A percentile compares a stretch with the other conserved stretches of the same genome.
Conservation (phyloP, 148 eudicot species). For the Amaranthus hypochondriacus region DNA sequence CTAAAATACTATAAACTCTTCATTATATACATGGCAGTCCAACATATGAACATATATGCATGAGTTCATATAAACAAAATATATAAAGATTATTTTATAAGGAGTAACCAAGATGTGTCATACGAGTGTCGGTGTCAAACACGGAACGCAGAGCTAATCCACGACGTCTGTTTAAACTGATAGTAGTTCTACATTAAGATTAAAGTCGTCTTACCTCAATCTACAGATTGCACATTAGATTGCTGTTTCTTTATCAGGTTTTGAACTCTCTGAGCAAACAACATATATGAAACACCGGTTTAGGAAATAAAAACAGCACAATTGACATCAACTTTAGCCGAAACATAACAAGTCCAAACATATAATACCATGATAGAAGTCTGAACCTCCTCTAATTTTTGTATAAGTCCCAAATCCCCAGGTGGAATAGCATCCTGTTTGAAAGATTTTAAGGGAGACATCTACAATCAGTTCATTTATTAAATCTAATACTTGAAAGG, state of each 20-base stretch:
- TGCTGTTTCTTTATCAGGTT: conserved; percentile 49
- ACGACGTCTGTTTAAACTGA: no score
- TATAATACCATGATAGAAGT: conserved; percentile 66
- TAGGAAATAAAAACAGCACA: neutral
- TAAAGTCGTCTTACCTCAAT: conserved; percentile 30
- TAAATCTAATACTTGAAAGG: neutral
- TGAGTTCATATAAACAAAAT: no score
- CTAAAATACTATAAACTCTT: no score
- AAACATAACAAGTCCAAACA: neutral
- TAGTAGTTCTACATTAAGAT: neutral
- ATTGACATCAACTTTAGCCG: neutral
- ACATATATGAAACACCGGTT: neutral
- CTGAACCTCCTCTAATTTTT: conserved; percentile 76
- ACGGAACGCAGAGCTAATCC: no score
- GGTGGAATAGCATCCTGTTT: conserved; percentile 40
- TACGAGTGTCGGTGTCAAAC: no score
- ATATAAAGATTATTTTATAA: no score
- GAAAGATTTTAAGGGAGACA: conserved; percentile 50
- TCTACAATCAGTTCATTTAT: conserved; percentile 36
- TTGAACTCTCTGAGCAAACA: conserved; percentile 54
- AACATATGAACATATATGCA: no score
- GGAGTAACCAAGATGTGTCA: no score
- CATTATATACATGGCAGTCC: no score
- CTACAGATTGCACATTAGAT: conserved; percentile 25
- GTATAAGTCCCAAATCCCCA: conserved; percentile 50